phyloP scores from a whole-genome alignment of 257 asterid genomes.

The Avicennia marina region DNA sequence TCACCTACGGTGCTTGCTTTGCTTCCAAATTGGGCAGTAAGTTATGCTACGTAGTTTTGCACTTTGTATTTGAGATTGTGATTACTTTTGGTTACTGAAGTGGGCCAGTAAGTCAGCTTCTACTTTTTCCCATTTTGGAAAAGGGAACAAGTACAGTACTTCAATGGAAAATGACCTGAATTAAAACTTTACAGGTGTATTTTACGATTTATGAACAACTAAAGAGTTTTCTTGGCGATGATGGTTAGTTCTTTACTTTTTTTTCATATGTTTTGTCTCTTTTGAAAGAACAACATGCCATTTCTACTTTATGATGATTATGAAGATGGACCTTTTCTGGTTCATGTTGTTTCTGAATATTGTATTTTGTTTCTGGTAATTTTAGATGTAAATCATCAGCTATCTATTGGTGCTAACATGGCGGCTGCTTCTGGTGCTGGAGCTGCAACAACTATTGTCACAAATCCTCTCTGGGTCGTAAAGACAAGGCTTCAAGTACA shows the following conservation, averaged over 20 bases:
- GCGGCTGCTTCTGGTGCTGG: slow-evolving; percentile 96
- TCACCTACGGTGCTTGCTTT: slow-evolving; percentile 90
- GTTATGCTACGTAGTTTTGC: slow-evolving; percentile 14
- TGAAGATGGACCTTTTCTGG: neutral
- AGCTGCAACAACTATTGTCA: slow-evolving; percentile 82
- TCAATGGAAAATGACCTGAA: slow-evolving; percentile 1
- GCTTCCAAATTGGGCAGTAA: slow-evolving; percentile 97
- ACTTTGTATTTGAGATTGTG: neutral
- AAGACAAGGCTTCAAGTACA: slow-evolving; percentile 89
- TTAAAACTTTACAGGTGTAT: slow-evolving; percentile 64
- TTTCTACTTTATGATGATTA: neutral
- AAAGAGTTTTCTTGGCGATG: slow-evolving; percentile 65
- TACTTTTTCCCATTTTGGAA: neutral
- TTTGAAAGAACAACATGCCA: neutral
- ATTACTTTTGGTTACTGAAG: slow-evolving; percentile 7
- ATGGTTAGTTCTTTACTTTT: slow-evolving; percentile 54
- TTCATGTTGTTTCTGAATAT: slow-evolving; percentile 2
- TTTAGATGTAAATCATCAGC: slow-evolving; percentile 72
- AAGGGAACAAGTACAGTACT: no score
- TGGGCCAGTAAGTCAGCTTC: slow-evolving; percentile 1
- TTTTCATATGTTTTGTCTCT: neutral
- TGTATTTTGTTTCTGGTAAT: slow-evolving; percentile 24
- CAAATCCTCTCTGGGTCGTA: slow-evolving; percentile 98
- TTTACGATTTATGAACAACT: slow-evolving; percentile 90
- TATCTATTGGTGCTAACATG: slow-evolving; percentile 82